These are phyloP conservation scores for Mucor indicus DNA, from an alignment of 371 early-diverging fungal genomes.

Conservation along the genomic window DNA sequence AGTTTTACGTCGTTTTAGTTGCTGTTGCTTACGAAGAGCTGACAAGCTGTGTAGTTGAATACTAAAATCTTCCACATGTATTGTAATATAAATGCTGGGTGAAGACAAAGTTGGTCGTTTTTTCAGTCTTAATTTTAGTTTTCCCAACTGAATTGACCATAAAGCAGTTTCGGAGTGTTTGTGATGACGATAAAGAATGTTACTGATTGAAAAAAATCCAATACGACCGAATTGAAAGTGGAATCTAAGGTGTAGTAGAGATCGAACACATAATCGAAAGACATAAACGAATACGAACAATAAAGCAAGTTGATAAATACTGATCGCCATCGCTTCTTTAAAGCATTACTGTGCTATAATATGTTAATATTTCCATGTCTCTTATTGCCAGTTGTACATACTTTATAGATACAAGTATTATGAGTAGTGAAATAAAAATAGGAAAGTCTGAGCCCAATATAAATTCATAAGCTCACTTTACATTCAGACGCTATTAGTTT, in stretches of 20 bases:
- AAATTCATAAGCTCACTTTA: too few relatives aligned
- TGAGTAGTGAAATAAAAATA: too few relatives aligned
- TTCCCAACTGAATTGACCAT: slow-evolving; percentile 37
- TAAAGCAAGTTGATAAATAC: slow-evolving; percentile 10
- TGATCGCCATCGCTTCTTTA: slow-evolving; percentile 18
- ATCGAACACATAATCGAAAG: slow-evolving; percentile 4
- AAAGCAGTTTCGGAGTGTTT: slow-evolving; percentile 10
- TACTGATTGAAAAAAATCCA: slow-evolving; percentile 43
- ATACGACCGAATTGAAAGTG: slow-evolving; percentile 37
- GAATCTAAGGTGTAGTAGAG: slow-evolving; percentile 30
- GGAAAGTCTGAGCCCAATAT: too few relatives aligned
- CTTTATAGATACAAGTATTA: too few relatives aligned
- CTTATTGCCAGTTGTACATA: too few relatives aligned
- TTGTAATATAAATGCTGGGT: slow-evolving; percentile 35
- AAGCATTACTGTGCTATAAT: too few relatives aligned
- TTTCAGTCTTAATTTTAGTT: slow-evolving; percentile 37
- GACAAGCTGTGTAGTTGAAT: slow-evolving; percentile 23
- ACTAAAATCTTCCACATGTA: slow-evolving; percentile 27
- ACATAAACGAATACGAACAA: slow-evolving; percentile 5
- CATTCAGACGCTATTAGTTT: too few relatives aligned
- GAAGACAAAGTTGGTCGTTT: slow-evolving; percentile 12
- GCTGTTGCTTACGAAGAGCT: slow-evolving; percentile 1
- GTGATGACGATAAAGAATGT: slow-evolving; percentile 36
- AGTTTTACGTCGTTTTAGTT: slow-evolving; percentile 3
- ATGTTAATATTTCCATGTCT: too few relatives aligned